Evolutionary conservation across 441 rosid species (phyloP), one percentile per base, ranked within the genome.

Genomic region (Daphne laureola): DNA sequence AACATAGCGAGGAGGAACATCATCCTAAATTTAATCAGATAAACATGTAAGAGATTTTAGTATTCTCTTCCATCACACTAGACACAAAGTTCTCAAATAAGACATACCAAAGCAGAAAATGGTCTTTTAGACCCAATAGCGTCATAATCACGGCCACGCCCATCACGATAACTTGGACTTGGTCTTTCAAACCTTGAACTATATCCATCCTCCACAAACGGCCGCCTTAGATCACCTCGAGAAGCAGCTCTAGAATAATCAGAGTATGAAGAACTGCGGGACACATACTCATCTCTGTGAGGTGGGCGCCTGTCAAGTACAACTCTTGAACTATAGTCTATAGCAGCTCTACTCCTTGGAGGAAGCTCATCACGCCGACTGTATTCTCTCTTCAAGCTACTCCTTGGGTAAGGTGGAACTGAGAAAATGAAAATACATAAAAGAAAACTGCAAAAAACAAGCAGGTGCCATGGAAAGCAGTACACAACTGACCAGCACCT

Each of bases 81-180:
- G 38, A 11, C 2, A 17, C 7, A 3, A 49, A 18, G 7, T 18
- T 23, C 11, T 21, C 21, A 18, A 21, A 49, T 46, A 17, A 25
- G 14, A 50, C 15, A 51, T 51, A 89, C 98, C 95, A 93, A 41
- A 14, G 85, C 73, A 62, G 87, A 66, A 74, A 84, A 93, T 53
- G 92, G 89, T 43, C 97, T 89, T 73, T 93, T 93, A 55, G 97
- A 83, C 52, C 96, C 96, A 55, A 93, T 57, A 51, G 90, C 54
- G 53, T 81, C 96, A 75, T 89, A 93, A 66, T 82, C 97, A 72
- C 90, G 96, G 18, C 75, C 67, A 65, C 82, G 87, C 15, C 78
- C 87, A 63, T 89, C 97, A 51, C 80, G 81, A 61, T 83, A 89
- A 72, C 76, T 79, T 58, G 78, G 71, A 72, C 79, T 79, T 31